These are phyloP conservation scores for Neonectria punicea DNA, from an alignment of 2,329 filamentous ascomycete species.

Conservation along the genomic window DNA sequence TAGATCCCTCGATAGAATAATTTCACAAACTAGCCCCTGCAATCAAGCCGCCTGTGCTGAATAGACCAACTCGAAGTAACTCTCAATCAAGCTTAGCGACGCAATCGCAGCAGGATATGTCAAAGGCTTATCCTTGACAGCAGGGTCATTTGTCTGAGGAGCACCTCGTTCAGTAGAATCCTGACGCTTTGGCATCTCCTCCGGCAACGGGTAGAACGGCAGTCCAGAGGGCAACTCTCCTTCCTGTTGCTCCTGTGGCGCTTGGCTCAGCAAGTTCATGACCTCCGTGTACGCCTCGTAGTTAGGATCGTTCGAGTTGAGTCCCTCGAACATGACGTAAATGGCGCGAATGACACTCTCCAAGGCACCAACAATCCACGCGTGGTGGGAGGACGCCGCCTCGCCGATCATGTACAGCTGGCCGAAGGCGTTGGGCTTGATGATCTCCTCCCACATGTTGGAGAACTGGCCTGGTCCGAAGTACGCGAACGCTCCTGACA, in stretches of 20 bases:
- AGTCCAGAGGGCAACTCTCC: neutral
- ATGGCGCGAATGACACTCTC: constrained; percentile 3
- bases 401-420: constrained; percentile 26
- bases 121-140: neutral
- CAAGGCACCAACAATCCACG: constrained; percentile 12
- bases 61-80: constrained; percentile 17
- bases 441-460: constrained; percentile 20
- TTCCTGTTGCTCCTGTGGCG: neutral
- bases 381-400: constrained; percentile 17
- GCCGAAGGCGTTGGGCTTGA: constrained; percentile 21
- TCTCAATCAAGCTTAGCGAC: constrained; percentile 14
- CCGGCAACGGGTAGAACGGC: constrained; percentile 21
- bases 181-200: constrained; percentile 18
- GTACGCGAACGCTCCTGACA: constrained; percentile 24
- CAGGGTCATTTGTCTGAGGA: neutral
- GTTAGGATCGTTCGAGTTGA: neutral
- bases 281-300: neutral
- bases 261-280: neutral
- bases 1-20: too few species aligned
- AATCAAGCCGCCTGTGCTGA: neutral
- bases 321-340: constrained; percentile 21
- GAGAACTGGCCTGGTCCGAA: constrained; percentile 25
- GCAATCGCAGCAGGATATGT: constrained; percentile 8
- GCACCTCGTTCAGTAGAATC: neutral
- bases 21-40: neutral